Base-by-base conservation (phyloP, 306 rosid species). In the Glycine tomentella region DNA sequence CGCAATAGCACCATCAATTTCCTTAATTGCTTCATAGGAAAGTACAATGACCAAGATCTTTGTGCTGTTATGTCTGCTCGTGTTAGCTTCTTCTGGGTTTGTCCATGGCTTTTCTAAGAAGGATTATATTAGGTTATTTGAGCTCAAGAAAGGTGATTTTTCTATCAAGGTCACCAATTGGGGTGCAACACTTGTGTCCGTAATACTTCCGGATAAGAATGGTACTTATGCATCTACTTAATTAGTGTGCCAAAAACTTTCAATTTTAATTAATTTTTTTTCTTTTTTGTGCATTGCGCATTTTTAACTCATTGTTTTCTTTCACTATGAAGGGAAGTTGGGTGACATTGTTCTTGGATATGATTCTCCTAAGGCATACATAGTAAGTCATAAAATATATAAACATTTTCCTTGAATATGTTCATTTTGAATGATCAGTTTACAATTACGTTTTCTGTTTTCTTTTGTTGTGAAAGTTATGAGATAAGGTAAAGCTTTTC, bases 271-370 rank as follows among this genome's bases (percentile, higher is more conserved):
- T 62, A 1, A 0, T 61, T 6, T 15, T 12, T 1, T 70, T 8
- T 4, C 6, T 13, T 7, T 2, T 49, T 74, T 8, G 9, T 83
- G 63, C 9, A 59, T 68, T n/a, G 62, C 80, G 74, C 74, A 56
- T 68, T 71, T 57, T 65, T 80, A 74, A 56, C 33, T 40, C 12
- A 34, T 51, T 83, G 76, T 74, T 15, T 46, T 51, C 48, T 14
- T 17, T 78, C 51, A 33, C 17, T 69, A 50, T 74, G 71, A 51
- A 94, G 98, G 95, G 72, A 87, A 88, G 74, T 75, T 89, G 65
- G 94, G 80, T 70, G 97, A 94, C 92, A 81, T 92, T 57, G 84
- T 90, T 89, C 95, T 94, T 71, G 98, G 97, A 63, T 94, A 90
- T 70, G 85, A 92, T 83, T 87, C 98, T 75, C 9, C 88, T 50